Percentiles rank a stretch among this genome's conserved stretches.
Evolutionary conservation across 352 stramenopile species (phyloP).

Genomic region (Pythium grandisporangium): DNA sequence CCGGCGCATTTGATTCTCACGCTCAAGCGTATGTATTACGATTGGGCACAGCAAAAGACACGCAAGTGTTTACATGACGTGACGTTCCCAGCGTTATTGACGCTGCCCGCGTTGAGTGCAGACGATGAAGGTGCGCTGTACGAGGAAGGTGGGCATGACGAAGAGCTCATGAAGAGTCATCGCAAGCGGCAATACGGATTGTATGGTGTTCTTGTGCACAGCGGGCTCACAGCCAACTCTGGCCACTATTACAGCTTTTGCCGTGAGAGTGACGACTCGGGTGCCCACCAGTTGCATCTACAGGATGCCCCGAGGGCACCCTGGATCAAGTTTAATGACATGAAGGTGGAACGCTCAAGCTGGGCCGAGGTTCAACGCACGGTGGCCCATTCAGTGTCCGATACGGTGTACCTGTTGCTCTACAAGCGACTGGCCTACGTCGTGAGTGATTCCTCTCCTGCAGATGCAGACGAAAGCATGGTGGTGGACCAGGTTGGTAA

Average conservation of each 20-base stretch:
- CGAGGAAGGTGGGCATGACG: conserved; percentile 4
- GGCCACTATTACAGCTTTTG: conserved; percentile 90
- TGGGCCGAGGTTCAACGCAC: conserved; percentile 79
- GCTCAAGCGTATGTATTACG: conserved; percentile 87
- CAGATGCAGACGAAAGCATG: conserved; percentile 3
- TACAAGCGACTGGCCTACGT: conserved; percentile 82
- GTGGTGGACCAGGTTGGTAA: conserved; percentile 14
- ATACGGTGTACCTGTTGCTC: conserved; percentile 83
- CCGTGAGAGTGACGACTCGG: conserved; percentile 62
- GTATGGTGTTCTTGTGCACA: conserved; percentile 87
- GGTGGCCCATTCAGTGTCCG: conserved; percentile 72
- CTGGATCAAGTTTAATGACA: conserved; percentile 91
- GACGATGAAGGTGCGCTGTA: conserved; percentile 47
- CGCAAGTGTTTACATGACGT: conserved; percentile 84
- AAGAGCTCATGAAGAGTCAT: conserved; percentile 12
- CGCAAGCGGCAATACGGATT: conserved; percentile 69
- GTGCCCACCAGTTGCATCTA: conserved; percentile 64
- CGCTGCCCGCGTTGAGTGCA: conserved; percentile 42
- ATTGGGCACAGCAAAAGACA: conserved; percentile 83
- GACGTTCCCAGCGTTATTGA: conserved; percentile 56
- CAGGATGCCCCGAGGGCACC: conserved; percentile 69
- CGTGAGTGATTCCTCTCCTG: conserved; percentile 8
- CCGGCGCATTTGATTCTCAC: conserved; percentile 82
- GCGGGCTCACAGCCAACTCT: conserved; percentile 81
- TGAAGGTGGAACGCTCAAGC: conserved; percentile 61